Percentiles rank a stretch among this genome's conserved stretches.
Conservation (phyloP, 352 stramenopile genomes). For the Lagenidium sp. region DNA sequence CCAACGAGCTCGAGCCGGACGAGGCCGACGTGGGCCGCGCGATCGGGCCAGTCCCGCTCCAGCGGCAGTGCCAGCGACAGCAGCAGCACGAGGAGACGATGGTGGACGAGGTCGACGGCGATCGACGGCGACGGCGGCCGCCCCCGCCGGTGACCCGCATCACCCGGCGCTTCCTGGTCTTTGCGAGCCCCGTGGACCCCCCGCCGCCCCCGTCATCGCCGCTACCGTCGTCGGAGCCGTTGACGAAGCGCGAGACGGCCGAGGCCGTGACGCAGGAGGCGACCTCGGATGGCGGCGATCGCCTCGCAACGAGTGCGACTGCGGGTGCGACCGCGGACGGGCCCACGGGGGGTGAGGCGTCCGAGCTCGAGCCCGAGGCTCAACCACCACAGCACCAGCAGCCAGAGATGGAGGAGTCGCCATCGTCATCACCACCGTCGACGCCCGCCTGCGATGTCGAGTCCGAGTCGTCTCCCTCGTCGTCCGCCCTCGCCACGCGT, state of each 20-base stretch:
- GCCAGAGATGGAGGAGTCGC: not conserved
- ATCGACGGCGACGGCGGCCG: not conserved
- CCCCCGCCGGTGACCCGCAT: conserved; percentile 3
- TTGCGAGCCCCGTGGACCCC: conserved; percentile 7
- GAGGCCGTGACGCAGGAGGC: too few relatives aligned
- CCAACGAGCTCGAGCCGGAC: not conserved
- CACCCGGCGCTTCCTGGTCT: conserved; percentile 18
- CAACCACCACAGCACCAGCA: not conserved
- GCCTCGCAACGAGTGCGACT: too few relatives aligned
- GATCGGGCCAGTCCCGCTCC: too few relatives aligned
- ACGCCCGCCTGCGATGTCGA: too few relatives aligned
- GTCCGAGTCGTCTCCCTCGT: too few relatives aligned
- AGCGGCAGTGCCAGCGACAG: too few relatives aligned
- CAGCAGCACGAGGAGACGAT: too few relatives aligned
- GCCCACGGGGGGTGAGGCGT: not conserved
- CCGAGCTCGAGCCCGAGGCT: not conserved
- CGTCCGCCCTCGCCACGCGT: not conserved
- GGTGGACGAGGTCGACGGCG: too few relatives aligned
- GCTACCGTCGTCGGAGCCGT: not conserved
- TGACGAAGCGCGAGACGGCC: not conserved
- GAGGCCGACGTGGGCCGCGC: not conserved
- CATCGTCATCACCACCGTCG: too few relatives aligned
- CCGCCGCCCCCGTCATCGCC: not conserved
- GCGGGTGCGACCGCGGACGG: too few relatives aligned
- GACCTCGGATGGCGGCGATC: too few relatives aligned